Percentiles rank a stretch among this genome's conserved stretches.
phyloP scores from a whole-genome alignment of 345 rosid genomes.

The Erodium maritimum region DNA sequence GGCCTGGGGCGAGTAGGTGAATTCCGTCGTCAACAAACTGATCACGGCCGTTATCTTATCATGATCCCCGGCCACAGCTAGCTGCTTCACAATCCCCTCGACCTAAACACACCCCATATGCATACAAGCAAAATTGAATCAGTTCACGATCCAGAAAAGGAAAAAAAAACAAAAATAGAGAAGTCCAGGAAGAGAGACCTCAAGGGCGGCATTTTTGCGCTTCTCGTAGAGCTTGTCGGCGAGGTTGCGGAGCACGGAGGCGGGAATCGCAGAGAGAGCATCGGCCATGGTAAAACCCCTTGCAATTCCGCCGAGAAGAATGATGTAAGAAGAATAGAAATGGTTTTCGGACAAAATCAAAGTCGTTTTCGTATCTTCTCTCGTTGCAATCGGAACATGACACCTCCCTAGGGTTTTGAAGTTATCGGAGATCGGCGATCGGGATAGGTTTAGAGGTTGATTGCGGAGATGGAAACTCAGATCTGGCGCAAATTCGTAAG shows the following conservation, averaged over 20 bases:
- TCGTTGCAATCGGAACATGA: constrained; percentile 28
- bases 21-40: constrained; percentile 58
- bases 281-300: constrained; percentile 52
- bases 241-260: constrained; percentile 71
- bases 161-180: neutral
- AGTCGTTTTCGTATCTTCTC: constrained; percentile 39
- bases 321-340: neutral
- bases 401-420: constrained; percentile 2
- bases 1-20: constrained; percentile 68
- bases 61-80: constrained; percentile 69
- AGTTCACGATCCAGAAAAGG: constrained; percentile 9
- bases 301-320: neutral
- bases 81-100: constrained; percentile 82
- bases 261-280: constrained; percentile 45
- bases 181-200: constrained; percentile 32
- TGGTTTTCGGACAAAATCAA: constrained; percentile 5
- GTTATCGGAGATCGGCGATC: neutral
- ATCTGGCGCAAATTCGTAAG: neutral
- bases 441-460: too few species aligned
- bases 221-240: constrained; percentile 98
- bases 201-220: constrained; percentile 96
- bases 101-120: constrained; percentile 54
- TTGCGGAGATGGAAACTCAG: neutral
- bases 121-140: constrained; percentile 11
- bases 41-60: constrained; percentile 86